Percentiles rank a stretch among this genome's conserved stretches.
These are phyloP conservation scores for Metarhizium rileyi DNA, from an alignment of 2,329 filamentous ascomycete species.

Conservation along the genomic window DNA sequence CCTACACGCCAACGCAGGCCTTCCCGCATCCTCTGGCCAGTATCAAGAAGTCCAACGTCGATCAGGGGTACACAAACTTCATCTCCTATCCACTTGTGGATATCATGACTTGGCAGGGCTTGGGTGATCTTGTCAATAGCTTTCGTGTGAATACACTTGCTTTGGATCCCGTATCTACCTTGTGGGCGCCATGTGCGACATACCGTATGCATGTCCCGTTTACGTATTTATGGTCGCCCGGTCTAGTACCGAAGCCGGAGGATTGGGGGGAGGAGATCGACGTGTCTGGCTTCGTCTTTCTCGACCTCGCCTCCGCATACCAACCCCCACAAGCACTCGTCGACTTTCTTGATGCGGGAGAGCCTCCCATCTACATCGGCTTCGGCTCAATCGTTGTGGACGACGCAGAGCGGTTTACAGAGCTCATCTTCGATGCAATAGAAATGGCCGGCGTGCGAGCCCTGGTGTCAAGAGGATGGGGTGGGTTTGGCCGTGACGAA, in stretches of 20 bases:
- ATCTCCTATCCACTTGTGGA: conserved; percentile 74
- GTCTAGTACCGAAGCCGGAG: conserved; percentile 53
- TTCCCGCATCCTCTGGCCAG: conserved; percentile 73
- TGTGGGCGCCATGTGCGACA: conserved; percentile 67
- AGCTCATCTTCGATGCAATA: conserved; percentile 63
- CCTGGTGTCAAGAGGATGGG: conserved; percentile 68
- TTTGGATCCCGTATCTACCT: conserved; percentile 62
- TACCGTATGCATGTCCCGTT: conserved; percentile 67
- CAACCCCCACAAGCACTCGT: conserved; percentile 45
- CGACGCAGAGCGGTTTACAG: conserved; percentile 56
- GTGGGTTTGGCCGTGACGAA: conserved; percentile 50
- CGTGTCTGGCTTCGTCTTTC: conserved; percentile 69
- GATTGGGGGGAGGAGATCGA: conserved; percentile 64
- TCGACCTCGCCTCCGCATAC: conserved; percentile 56
- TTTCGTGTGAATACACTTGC: conserved; percentile 61
- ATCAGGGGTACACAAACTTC: conserved; percentile 66
- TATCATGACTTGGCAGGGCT: conserved; percentile 85
- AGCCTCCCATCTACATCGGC: conserved; percentile 61
- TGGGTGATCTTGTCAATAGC: conserved; percentile 68
- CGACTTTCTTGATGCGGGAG: conserved; percentile 45
- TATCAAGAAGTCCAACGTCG: conserved; percentile 63
- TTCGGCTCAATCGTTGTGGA: conserved; percentile 71
- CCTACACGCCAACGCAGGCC: conserved; percentile 63
- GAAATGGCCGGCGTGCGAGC: conserved; percentile 57
- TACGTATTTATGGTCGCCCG: conserved; percentile 63